Conservation (phyloP, 306 rosid species). For the Citrullus mucosospermus region DNA sequence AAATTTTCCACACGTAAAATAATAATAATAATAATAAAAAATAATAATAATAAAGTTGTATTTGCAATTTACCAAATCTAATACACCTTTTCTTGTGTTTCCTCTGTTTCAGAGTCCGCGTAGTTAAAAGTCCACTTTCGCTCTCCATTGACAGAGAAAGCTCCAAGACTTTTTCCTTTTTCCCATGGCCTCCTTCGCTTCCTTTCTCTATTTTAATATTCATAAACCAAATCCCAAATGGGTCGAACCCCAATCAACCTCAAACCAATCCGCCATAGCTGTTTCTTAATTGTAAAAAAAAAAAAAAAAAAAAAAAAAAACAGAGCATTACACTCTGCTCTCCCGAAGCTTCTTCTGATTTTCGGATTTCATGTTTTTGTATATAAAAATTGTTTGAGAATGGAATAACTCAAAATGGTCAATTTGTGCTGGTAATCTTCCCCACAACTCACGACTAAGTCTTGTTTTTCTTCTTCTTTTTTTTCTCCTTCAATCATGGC, state of each 20-base stretch:
- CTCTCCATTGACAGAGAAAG: not conserved
- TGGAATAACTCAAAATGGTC: not conserved
- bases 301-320: not conserved
- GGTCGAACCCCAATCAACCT: not conserved
- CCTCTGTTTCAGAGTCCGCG: too few species aligned
- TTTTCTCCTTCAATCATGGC: conserved; percentile 32
- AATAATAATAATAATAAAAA: too few species aligned
- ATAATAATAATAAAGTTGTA: too few species aligned
- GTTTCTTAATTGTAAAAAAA: not conserved
- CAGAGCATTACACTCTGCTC: not conserved
- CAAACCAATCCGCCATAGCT: not conserved
- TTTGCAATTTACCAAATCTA: too few species aligned
- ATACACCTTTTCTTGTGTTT: too few species aligned
- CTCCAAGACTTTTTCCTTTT: not conserved
- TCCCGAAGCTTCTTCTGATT: not conserved
- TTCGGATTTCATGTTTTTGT: not conserved
- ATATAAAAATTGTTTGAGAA: not conserved
- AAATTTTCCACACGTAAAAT: too few species aligned
- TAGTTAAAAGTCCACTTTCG: too few species aligned
- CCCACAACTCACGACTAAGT: not conserved
- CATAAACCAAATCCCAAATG: not conserved
- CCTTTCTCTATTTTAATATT: not conserved
- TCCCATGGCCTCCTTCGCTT: not conserved
- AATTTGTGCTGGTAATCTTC: not conserved
- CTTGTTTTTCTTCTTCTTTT: not conserved